A percentile compares a stretch with the other conserved stretches of the same genome.
These are phyloP conservation scores for Adansonia gregorii DNA, from an alignment of 441 rosid genomes.

Conservation along the genomic window DNA sequence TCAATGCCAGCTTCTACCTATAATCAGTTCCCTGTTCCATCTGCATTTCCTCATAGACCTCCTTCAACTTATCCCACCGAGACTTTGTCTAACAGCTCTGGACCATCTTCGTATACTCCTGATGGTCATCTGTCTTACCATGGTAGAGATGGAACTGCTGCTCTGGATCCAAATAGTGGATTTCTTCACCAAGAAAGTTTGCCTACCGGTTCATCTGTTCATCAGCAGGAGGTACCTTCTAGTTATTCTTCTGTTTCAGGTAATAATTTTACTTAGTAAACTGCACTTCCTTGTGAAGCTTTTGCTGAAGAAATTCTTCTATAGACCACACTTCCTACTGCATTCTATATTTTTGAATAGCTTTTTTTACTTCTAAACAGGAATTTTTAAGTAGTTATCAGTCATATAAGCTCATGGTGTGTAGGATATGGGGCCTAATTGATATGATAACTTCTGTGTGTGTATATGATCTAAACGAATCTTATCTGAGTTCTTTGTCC, in stretches of 20 bases:
- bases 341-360: constrained; percentile 7
- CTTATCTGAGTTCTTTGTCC: background rate
- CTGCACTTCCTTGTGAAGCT: constrained; percentile 57
- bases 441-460: background rate
- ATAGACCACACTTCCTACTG: constrained; percentile 14
- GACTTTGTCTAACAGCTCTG: constrained; percentile 41
- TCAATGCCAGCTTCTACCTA: constrained; percentile 48
- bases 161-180: constrained; percentile 49
- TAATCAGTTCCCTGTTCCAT: constrained; percentile 65
- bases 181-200: constrained; percentile 50
- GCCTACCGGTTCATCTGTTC: constrained; percentile 62
- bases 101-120: constrained; percentile 43
- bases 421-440: constrained; percentile 19
- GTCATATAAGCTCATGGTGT: constrained; percentile 20
- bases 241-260: constrained; percentile 99
- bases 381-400: background rate
- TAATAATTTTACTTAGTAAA: constrained; percentile 69
- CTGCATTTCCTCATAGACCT: constrained; percentile 45
- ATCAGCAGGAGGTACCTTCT: constrained; percentile 99
- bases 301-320: constrained; percentile 55
- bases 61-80: constrained; percentile 54
- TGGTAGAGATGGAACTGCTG: constrained; percentile 47
- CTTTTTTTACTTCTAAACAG: background rate
- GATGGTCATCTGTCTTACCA: constrained; percentile 50
- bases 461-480: background rate